A percentile compares a stretch with the other conserved stretches of the same genome.
These are phyloP conservation scores for Fusarium clavum DNA, from an alignment of 2,329 filamentous ascomycete species.

Conservation along the genomic window DNA sequence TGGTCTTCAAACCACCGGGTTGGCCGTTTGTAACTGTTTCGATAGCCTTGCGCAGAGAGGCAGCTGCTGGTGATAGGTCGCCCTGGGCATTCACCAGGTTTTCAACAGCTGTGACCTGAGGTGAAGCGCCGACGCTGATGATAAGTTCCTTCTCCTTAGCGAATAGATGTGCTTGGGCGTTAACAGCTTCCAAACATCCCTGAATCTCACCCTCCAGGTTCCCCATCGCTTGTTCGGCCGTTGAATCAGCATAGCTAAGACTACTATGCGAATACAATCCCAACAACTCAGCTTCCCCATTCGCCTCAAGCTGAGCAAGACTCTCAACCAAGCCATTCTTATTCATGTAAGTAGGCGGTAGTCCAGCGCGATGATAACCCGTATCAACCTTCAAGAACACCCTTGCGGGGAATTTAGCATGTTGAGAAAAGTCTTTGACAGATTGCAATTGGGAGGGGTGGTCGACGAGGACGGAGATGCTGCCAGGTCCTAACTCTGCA, in stretches of 20 bases:
- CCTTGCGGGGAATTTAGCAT: constrained; percentile 47
- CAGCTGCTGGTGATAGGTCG: background rate
- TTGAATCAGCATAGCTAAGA: constrained; percentile 48
- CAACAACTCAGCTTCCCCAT: constrained; percentile 25
- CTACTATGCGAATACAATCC: constrained; percentile 52
- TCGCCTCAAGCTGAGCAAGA: constrained; percentile 46
- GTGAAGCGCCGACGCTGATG: constrained; percentile 51
- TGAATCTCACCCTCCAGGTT: constrained; percentile 48
- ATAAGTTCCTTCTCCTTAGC: constrained; percentile 28
- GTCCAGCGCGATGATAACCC: constrained; percentile 71
- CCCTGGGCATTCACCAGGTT: constrained; percentile 32
- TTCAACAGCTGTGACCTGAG: constrained; percentile 47
- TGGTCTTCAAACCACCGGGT: constrained; percentile 23
- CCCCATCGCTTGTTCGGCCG: constrained; percentile 46
- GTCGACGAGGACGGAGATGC: constrained; percentile 68
- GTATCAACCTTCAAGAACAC: constrained; percentile 73
- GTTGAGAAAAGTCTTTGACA: constrained; percentile 48
- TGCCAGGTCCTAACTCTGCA: constrained; percentile 56
- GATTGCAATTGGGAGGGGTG: constrained; percentile 60
- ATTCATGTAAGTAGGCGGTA: constrained; percentile 57
- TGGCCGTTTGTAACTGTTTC: background rate
- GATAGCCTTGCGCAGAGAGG: constrained; percentile 18
- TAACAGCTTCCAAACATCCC: constrained; percentile 46
- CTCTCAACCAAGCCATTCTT: constrained; percentile 53
- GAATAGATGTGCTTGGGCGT: constrained; percentile 27